Percentiles rank a stretch among this genome's conserved stretches.
These are phyloP conservation scores for Thuja plicata DNA, from an alignment of 83 land plant genomes.

Conservation along the genomic window DNA sequence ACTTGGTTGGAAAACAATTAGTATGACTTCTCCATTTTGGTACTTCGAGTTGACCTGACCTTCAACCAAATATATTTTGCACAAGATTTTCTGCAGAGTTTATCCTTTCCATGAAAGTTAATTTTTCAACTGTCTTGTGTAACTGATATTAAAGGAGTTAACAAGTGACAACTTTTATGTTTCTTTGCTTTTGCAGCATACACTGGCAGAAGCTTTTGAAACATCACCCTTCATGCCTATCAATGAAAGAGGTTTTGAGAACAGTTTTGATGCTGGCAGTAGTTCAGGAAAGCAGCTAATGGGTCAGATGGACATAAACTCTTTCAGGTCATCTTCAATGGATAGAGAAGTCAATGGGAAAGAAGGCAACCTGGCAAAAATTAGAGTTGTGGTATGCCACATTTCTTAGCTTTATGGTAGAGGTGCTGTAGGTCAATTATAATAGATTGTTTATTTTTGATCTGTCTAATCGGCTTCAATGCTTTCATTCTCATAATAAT, in stretches of 20 bases:
- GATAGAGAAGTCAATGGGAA: constrained; percentile 34
- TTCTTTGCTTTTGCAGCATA: constrained; percentile 57
- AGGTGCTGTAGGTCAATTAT: background rate
- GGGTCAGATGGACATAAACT: constrained; percentile 36
- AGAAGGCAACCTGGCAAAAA: constrained; percentile 88
- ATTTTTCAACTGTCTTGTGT: background rate
- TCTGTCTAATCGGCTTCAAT: no score
- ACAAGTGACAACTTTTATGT: background rate
- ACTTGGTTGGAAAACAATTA: background rate
- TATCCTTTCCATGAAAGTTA: background rate
- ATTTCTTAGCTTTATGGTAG: background rate
- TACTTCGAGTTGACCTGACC: background rate
- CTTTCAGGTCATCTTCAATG: constrained; percentile 26
- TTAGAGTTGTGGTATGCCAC: constrained; percentile 96
- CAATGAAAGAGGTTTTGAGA: constrained; percentile 55
- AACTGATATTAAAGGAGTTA: background rate
- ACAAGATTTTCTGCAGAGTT: background rate
- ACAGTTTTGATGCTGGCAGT: constrained; percentile 42
- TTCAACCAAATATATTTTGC: background rate
- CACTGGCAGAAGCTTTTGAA: constrained; percentile 87
- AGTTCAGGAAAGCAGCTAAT: constrained; percentile 36
- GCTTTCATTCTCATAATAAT: no score
- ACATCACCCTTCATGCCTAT: constrained; percentile 89
- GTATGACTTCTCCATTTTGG: background rate
- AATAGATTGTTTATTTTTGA: background rate